Evolutionary conservation across 108 stramenopile species (phyloP), one percentile per base, ranked within the genome.

Genomic region (Fragilariopsis cylindrus): DNA sequence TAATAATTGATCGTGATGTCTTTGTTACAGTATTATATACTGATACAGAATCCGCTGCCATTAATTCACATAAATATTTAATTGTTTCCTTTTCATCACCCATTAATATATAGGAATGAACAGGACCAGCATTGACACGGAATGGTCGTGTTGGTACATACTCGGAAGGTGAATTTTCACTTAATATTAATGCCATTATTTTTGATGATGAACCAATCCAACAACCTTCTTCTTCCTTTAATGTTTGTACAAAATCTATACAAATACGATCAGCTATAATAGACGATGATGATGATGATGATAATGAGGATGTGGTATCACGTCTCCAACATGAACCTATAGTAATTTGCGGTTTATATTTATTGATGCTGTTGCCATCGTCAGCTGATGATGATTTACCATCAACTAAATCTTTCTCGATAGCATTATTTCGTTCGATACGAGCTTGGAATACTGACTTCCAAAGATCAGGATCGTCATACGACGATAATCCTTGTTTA

Each of bases 31-130:
- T 13, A 16, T 78, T 57, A 58, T 73, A 73, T 13, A 81, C 80
- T 21, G 57, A 53, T 13, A 81, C 75, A 15, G 44, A 19, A 45
- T 81, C 75, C 18, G 69, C 74, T n/a, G 80, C 74, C 13, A 71
- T 42, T n/a, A 81, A 60, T 63, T 81, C 80, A 62, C 72, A 76
- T n/a, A 81, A 43, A 64, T 81, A 81, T 53, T 76, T 81, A 21
- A 21, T 21, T 19, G 80, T 81, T 1, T 57, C 53, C 5, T 46
- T 67, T 11, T 69, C 78, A 55, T 74, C 65, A 30, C 57, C 72
- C 63, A 76, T 44, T 7, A 67, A 15, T 9, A 81, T 55, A 46
- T 81, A 81, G 1, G 75, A 76, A 43, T 81, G 80, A 40, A 81
- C 80, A 3, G 80, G 80, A 4, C 80, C 80, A 11, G 80, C 80